Evolutionary conservation across 768 basidiomycete genomes (phyloP).

Genomic region (Artomyces pyxidatus): DNA sequence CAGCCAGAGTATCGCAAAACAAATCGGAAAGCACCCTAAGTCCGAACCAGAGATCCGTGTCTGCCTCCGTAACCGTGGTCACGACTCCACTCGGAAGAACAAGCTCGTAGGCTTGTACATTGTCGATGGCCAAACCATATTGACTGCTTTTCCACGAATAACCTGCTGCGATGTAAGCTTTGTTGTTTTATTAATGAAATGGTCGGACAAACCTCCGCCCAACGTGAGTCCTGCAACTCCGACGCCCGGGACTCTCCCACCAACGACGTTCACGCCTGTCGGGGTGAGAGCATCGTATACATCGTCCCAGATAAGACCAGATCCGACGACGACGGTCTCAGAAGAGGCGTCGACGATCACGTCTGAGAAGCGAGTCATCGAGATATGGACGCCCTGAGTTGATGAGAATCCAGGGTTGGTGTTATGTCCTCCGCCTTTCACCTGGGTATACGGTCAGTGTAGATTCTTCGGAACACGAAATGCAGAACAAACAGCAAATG

Average conservation of each 20-base stretch:
- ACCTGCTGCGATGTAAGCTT: slow-evolving; percentile 8
- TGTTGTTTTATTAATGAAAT: not conserved
- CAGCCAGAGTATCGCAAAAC: not conserved
- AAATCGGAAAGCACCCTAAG: not conserved
- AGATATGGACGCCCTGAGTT: slow-evolving; percentile 18
- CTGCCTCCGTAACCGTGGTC: not conserved
- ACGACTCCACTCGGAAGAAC: slow-evolving; percentile 21
- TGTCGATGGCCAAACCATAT: slow-evolving; percentile 27
- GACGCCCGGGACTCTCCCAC: slow-evolving; percentile 15
- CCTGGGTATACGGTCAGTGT: not conserved
- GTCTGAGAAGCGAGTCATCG: slow-evolving; percentile 13
- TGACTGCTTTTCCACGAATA: slow-evolving; percentile 25
- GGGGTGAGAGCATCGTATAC: slow-evolving; percentile 14
- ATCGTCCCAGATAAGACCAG: slow-evolving; percentile 19
- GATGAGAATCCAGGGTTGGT: slow-evolving; percentile 18
- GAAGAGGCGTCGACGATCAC: slow-evolving; percentile 1
- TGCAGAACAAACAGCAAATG: not conserved
- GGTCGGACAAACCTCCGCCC: slow-evolving; percentile 12
- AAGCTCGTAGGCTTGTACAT: slow-evolving; percentile 19
- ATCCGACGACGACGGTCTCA: slow-evolving; percentile 9
- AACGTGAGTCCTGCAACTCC: slow-evolving; percentile 17
- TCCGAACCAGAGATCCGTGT: not conserved
- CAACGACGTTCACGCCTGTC: slow-evolving; percentile 13
- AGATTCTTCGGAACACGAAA: not conserved
- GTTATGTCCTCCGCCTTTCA: slow-evolving; percentile 19